Evolutionary conservation across 192 early-diverging fungal genomes (phyloP), one percentile per base, ranked within the genome.

Genomic region (Mortierella antarctica): DNA sequence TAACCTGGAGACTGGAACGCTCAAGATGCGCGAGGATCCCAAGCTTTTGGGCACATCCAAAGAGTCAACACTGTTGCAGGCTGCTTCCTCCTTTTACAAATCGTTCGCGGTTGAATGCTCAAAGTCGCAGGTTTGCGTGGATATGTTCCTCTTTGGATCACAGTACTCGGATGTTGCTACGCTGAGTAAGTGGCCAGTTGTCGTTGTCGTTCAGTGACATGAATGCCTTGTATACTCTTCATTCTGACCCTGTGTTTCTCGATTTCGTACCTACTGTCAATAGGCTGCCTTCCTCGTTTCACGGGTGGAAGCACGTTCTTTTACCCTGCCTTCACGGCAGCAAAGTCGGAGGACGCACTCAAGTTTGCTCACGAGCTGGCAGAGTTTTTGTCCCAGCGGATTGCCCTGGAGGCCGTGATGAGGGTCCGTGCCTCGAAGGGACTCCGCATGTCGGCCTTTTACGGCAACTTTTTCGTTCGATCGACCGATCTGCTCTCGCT

Each of bases 401-500:
- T 96, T 59, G 96, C 91, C 2, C 83, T 97, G 48, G 97, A 99
- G 72, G 96, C 97, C 10, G 96, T 99, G 14, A 88, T 99, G 79
- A 88, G 97, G 44, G 90, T 99, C 8, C 91, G 97, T 62, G 94
- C 96, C 2, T 95, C 95, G 4, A 95, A 93, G 76, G 96, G 96
- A 23, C 64, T 99, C 50, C 85, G 91, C 47, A 95, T 97, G 92
- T 90, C 91, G 21, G 86, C 93, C 17, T 98, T 94, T 85, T 95
- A 99, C 58, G 97, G 97, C 14, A 97, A 97, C 91, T 98, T 98
- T 80, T 99, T 99, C 85, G 88, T 99, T 50, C 94, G 96, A 10
- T 95, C 95, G 51, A 93, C 96, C 23, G 97, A 99, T 73, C 82
- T 99, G 21, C 82, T 98, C 31, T 89, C 95, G 13, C 81, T 99